Base-by-base conservation (phyloP, 441 rosid genomes). In the Oxalis stricta region DNA sequence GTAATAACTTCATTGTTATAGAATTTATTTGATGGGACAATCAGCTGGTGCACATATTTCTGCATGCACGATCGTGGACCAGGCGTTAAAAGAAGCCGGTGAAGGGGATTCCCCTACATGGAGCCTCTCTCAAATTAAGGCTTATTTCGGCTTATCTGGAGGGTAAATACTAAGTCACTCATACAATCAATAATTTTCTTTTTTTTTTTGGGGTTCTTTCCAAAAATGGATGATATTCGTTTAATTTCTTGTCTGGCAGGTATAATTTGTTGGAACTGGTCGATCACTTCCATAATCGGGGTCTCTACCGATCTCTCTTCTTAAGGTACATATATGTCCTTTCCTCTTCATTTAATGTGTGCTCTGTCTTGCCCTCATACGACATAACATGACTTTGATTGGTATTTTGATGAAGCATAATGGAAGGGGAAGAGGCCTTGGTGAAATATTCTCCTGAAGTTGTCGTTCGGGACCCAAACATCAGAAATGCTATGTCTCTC, bases 21-120 rank as follows among this genome's bases (percentile, higher is more conserved):
- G 98, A 61, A 72, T 91, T 44, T 82, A 76, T 66, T 66, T 91
- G 39, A 85, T 91, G 96, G 96, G 98, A 33, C 96, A 85, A 66
- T 91, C 96, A 36, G 98, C 98, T 64, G 96, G 94, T 61, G 98
- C 94, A 43, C 98, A 91, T 63, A 85, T 85, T 14, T 81, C 94
- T 42, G 87, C 96, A 57, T 91, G 96, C 59, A 55, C 85, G 12
- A 70, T 91, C 9, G 54, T 91, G 63, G 86, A 91, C 55, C 96
- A 91, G 65, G 93, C 93, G 41, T 61, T 83, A 53, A 85, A 83
- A 71, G 96, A 91, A 64, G 65, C 73, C 17, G 78, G 70, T 58
- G 82, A 74, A 65, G 77, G 84, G 44, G 87, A 78, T 46, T 76
- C 55, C 61, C 45, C 68, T 54, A 65, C 83, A 44, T 91, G 98